Conservation (phyloP, 306 rosid genomes). For the Malus sieversii region DNA sequence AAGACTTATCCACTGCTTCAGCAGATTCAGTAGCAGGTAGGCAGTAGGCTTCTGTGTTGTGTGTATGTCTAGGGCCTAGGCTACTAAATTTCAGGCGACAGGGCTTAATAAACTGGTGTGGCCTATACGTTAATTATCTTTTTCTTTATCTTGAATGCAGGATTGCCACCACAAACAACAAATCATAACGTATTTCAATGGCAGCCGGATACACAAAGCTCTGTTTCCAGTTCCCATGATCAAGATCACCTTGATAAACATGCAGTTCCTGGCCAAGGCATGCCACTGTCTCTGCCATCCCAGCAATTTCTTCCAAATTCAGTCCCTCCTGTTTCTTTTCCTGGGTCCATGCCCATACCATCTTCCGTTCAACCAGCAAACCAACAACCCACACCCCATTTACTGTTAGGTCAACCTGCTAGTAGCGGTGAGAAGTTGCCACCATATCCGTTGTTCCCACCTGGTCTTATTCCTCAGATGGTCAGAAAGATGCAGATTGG, state of each 20-base stretch:
- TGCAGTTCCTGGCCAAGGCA: conserved; percentile 40
- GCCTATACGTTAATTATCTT: background rate
- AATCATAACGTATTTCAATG: conserved; percentile 48
- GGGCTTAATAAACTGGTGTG: background rate
- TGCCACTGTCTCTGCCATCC: conserved; percentile 42
- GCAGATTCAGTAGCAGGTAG: conserved; percentile 60
- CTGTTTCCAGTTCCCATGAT: conserved; percentile 43
- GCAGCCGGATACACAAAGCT: conserved; percentile 63
- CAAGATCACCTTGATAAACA: conserved; percentile 71
- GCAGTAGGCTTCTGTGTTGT: background rate
- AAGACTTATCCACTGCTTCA: conserved; percentile 49
- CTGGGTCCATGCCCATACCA: conserved; percentile 56
- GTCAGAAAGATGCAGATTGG: conserved; percentile 98
- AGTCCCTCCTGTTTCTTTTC: conserved; percentile 46
- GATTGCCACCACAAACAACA: conserved; percentile 41
- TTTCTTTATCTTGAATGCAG: conserved; percentile 31
- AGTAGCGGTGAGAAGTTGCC: conserved; percentile 60
- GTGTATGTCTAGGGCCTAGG: background rate
- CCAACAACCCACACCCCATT: conserved; percentile 50
- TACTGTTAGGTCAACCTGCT: conserved; percentile 49
- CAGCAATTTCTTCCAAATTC: conserved; percentile 67
- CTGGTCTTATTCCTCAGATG: conserved; percentile 98
- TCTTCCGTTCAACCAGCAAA: conserved; percentile 58
- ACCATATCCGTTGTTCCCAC: conserved; percentile 90
- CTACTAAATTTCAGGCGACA: background rate